Evolutionary conservation across 2,329 filamentous ascomycete species (phyloP).

Genomic region (Fusarium equiseti): DNA sequence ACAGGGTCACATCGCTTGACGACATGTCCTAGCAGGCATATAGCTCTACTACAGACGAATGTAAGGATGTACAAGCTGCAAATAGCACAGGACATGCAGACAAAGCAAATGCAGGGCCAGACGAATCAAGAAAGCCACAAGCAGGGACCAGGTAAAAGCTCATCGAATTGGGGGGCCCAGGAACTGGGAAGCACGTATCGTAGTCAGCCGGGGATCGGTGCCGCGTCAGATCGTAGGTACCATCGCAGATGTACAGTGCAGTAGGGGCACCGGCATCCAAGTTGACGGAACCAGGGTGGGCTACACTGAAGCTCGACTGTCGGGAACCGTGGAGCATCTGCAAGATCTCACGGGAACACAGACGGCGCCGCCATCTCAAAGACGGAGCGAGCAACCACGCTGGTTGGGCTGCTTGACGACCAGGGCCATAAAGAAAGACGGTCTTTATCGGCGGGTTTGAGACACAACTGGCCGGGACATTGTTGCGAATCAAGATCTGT

Average conservation of each 20-base stretch:
- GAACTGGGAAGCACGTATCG: slow-evolving; percentile 35
- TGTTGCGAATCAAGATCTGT: slow-evolving; percentile 56
- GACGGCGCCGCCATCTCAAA: slow-evolving; percentile 49
- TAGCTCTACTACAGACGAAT: slow-evolving; percentile 19
- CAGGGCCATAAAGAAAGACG: slow-evolving; percentile 27
- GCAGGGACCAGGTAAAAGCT: slow-evolving; percentile 34
- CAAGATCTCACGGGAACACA: slow-evolving; percentile 50
- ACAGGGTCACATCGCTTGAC: slow-evolving; percentile 40
- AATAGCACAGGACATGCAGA: slow-evolving; percentile 28
- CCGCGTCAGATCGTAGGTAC: slow-evolving; percentile 44
- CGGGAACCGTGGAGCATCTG: slow-evolving; percentile 48
- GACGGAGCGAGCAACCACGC: slow-evolving; percentile 37
- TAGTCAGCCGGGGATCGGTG: slow-evolving; percentile 37
- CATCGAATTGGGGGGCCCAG: slow-evolving; percentile 24
- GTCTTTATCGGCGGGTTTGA: slow-evolving; percentile 43
- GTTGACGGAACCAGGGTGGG: slow-evolving; percentile 50
- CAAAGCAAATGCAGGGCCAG: slow-evolving; percentile 38
- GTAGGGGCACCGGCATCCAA: slow-evolving; percentile 48
- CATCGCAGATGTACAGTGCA: slow-evolving; percentile 33
- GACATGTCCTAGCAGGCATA: slow-evolving; percentile 33
- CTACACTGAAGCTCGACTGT: slow-evolving; percentile 44
- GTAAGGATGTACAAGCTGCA: slow-evolving; percentile 23
- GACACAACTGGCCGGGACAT: slow-evolving; percentile 51
- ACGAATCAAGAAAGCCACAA: slow-evolving; percentile 36
- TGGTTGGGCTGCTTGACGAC: slow-evolving; percentile 49